Evolutionary conservation across 2,329 filamentous ascomycete species (phyloP), one percentile per base, ranked within the genome.

Genomic region (Hymenoscyphus scutula): DNA sequence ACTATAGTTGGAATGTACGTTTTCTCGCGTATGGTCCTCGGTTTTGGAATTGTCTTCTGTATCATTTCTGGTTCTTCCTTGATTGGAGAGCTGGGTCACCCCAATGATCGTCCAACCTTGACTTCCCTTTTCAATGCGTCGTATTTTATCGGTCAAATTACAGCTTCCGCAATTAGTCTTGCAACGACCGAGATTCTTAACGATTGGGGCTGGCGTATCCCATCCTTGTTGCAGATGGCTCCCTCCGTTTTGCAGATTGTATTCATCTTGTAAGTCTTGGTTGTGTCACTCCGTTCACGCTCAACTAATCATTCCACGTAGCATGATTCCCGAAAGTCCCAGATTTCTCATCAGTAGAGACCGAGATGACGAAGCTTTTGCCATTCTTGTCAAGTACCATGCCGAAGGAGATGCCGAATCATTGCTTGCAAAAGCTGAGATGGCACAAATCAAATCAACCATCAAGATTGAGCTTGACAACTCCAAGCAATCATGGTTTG

Each of bases 381-480:
- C 77, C 1, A 80, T 83, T 5, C 78, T 90, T 60, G 79, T 64
- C 34, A 67, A 66, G n/a, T 81, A 81, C 67, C 79, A 82, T 64
- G 81, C 81, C n/a, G 82, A 84, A 67, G 82, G 81, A 1, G 77
- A 84, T 56, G 70, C 67, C 2, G 72, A 77, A 34, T 84, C 81
- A 0, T 75, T 79, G 10, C 78, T 86, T 11, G 82, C 86, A 23
- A 78, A 80, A 58, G 83, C 82, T 8, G 86, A 89, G 68, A 81
- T 86, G 68, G 80, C 79, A 0, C 83, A 88, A 70, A 88, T 88
- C 68, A 76, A 80, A 59, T 77, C 80, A 7, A 83, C 84, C 0
- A 81, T 86, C 67, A 77, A 78, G 29, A 70, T 83, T 2, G 83
- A 86, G 67, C 74, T 81, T 60, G 81, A 86, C 61, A 73, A 79